Evolutionary conservation across 495 filamentous ascomycete species (phyloP), one percentile per base, ranked within the genome.

Genomic region (Melanomma pulvis-pyrius): DNA sequence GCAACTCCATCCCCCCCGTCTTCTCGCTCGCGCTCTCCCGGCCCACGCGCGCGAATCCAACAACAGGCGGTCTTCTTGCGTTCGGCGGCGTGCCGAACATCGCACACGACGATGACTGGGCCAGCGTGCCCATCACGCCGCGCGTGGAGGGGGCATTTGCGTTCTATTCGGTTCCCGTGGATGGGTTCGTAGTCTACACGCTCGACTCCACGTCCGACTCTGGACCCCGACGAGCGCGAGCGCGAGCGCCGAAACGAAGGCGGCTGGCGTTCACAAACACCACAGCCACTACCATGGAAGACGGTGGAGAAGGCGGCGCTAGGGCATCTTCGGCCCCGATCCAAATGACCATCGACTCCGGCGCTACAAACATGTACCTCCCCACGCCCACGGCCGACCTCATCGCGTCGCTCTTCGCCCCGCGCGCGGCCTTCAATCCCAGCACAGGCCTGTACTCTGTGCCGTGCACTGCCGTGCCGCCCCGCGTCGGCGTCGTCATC

Each of bases 21-120:
- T 90, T 89, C 79, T 81, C 74, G 59, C 74, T 85, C 17, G 81
- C 83, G 46, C 75, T 85, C 54, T 25, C 66, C 52, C 64, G 74
- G 24, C 51, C 65, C 11, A 58, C 56, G 0, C 0, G n/a, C 6
- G n/a, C 41, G 19, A 65, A 65, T 21, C 39, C 36, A 17, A 44
- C 39, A 17, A 48, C 65, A 7, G 72, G 72, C 41, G 73, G 75
- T 49, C 32, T 76, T 25, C 61, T 89, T 0, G 82, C 85, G 13
- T 76, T 87, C 44, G 86, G 87, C 19, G 85, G 81, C 26, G 64
- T 82, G 9, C 81, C 81, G n/a, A 74, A 76, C 15, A 73, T 82
- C 22, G 21, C 63, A 2, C 76, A 77, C 61, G 52, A 71, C 1
- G 67, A 73, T n/a, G 48, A 60, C 22, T 83, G 76, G 29, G 73